A percentile compares a stretch with the other conserved stretches of the same genome.
phyloP scores from a whole-genome alignment of 2,329 filamentous ascomycete species.

The Aspergillus ochraceoroseus region DNA sequence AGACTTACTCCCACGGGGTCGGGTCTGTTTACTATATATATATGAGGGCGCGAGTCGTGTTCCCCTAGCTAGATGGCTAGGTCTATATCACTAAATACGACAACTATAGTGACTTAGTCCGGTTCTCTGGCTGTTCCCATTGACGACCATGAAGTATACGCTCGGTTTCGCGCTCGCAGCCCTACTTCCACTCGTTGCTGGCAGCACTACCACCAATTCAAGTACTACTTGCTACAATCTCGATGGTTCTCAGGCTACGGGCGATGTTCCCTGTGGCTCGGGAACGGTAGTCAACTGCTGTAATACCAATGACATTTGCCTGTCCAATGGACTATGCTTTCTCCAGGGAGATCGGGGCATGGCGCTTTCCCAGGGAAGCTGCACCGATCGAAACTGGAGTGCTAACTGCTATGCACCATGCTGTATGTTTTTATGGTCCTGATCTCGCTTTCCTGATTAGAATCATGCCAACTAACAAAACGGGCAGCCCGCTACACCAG shows the following conservation, averaged over 20 bases:
- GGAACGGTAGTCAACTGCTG: slow-evolving; percentile 13
- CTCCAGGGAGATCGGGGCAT: slow-evolving; percentile 13
- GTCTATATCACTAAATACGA: no score
- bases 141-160: background rate
- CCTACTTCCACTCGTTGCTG: background rate
- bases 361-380: slow-evolving; percentile 16
- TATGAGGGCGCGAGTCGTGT: no score
- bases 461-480: background rate
- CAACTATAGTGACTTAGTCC: no score
- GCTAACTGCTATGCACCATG: slow-evolving; percentile 16
- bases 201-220: background rate
- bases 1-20: no score
- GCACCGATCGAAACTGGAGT: slow-evolving; percentile 18
- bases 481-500: slow-evolving; percentile 8
- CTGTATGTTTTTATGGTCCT: slow-evolving; percentile 10
- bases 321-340: slow-evolving; percentile 22
- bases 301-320: slow-evolving; percentile 19
- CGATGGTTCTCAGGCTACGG: slow-evolving; percentile 1
- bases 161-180: background rate
- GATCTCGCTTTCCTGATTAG: background rate
- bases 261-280: slow-evolving; percentile 4
- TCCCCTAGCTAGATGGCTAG: no score
- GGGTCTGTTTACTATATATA: no score
- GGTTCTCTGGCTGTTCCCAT: no score
- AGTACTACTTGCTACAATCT: slow-evolving; percentile 6